A percentile compares a stretch with the other conserved stretches of the same genome.
Conservation (phyloP, 768 basidiomycete species). For the Saitozyma podzolica region DNA sequence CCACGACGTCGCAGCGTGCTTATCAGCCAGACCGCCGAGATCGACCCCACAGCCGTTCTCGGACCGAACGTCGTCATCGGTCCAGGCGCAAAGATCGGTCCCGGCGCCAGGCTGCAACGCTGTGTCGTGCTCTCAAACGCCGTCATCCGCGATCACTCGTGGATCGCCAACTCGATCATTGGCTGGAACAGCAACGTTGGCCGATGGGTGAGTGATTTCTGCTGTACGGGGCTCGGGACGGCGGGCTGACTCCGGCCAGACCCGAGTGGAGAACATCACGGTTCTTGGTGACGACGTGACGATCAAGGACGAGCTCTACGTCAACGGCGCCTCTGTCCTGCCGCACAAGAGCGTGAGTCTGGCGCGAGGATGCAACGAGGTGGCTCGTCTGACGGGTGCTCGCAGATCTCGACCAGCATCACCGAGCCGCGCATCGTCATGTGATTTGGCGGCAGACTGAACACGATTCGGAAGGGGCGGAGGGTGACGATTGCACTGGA, state of each 20-base stretch:
- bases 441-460: constrained; percentile 14
- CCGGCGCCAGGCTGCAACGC: constrained; percentile 56
- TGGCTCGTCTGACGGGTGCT: neutral
- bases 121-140: constrained; percentile 57
- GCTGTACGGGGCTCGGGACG: neutral
- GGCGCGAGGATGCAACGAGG: neutral
- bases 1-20: neutral
- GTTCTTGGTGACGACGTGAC: constrained; percentile 57
- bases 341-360: constrained; percentile 53
- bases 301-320: constrained; percentile 57
- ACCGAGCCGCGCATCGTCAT: constrained; percentile 53
- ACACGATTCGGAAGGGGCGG: too few relatives aligned
- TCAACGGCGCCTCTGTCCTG: constrained; percentile 55
- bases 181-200: constrained; percentile 55
- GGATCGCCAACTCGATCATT: constrained; percentile 56
- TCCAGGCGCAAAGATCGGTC: constrained; percentile 55
- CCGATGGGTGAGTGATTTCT: constrained; percentile 47
- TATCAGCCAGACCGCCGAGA: constrained; percentile 44
- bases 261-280: constrained; percentile 54
- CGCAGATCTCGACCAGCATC: constrained; percentile 50
- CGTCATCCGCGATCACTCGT: constrained; percentile 56
- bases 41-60: constrained; percentile 54
- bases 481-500: too few relatives aligned
- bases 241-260: constrained; percentile 18
- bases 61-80: constrained; percentile 58